Base-by-base conservation (phyloP, 2,329 filamentous ascomycete species). In the Ophiostoma piceae region DNA sequence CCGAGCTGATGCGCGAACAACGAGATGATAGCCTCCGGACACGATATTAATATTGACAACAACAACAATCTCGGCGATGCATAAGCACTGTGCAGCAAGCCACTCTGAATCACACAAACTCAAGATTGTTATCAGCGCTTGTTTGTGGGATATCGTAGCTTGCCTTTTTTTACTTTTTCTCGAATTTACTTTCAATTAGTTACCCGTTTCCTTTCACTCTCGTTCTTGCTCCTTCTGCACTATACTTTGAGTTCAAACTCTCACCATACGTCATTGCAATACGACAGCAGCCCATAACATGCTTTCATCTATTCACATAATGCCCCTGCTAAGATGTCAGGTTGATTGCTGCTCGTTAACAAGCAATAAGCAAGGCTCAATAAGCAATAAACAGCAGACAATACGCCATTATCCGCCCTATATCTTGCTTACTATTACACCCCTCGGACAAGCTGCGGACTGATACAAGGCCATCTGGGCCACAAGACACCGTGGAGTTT, bases 1-100 rank as follows among this genome's bases (percentile, higher is more conserved):
- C 51, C n/a, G 22, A 57, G 51, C 11, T 26, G n/a, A 57, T 26
- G 51, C 26, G 8, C 11, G 51, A 57, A 4, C n/a, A 26, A 26
- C 51, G 51, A 26, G 51, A 57, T 22, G 6, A 26, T 57, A 26
- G 51, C 16, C 22, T 12, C 8, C 51, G 51, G 51, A 57, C n/a
- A 57, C 51, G n/a, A 16, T 26, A 16, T 57, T 11, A 57, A 57
- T 26, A 29, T 57, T 12, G 16, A 29, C 12, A 26, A 26, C n/a
- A 16, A 12, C 51, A 26, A 57, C 51, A 57, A 26, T 26, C 51
- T 29, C 51, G 51, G 51, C 51, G 51, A 57, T 5, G n/a, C 51
- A 57, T 57, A 57, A 57, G 51, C 51, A 57, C 51, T 57, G n/a
- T 57, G 51, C 22, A 57, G 51, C 51, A 57, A 57, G 51, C 51